These are phyloP conservation scores for Psidium friedrichsthalianum DNA, from an alignment of 345 rosid species.

Conservation along the genomic window DNA sequence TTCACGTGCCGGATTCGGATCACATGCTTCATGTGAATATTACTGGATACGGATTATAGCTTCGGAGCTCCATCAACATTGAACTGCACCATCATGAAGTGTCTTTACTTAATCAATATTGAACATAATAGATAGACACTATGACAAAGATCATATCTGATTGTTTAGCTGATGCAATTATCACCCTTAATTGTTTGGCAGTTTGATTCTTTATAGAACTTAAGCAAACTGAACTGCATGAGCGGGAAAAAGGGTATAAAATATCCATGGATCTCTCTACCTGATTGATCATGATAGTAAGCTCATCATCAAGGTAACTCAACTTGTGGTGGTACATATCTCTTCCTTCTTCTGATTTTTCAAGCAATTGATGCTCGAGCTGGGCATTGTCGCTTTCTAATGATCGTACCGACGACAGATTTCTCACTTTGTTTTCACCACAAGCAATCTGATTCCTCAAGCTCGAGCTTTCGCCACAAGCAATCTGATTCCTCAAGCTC, in stretches of 20 bases:
- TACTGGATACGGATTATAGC: background rate
- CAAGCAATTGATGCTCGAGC: background rate
- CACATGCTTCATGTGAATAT: background rate
- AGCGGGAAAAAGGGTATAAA: background rate
- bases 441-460: background rate
- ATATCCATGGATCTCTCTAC: background rate
- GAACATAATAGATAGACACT: background rate
- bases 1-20: background rate
- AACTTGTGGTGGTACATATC: background rate
- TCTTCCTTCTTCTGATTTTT: background rate
- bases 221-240: background rate
- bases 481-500: background rate
- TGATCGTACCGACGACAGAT: background rate
- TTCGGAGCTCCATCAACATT: background rate
- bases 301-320: background rate
- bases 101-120: background rate
- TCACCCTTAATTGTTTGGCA: background rate
- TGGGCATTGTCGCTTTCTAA: background rate
- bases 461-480: background rate
- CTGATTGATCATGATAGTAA: background rate
- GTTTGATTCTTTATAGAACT: background rate
- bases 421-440: background rate
- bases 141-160: background rate
- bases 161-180: background rate
- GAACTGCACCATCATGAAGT: background rate